phyloP scores from a whole-genome alignment of 1,284 basidiomycete species.

The Cryptococcus sp. region DNA sequence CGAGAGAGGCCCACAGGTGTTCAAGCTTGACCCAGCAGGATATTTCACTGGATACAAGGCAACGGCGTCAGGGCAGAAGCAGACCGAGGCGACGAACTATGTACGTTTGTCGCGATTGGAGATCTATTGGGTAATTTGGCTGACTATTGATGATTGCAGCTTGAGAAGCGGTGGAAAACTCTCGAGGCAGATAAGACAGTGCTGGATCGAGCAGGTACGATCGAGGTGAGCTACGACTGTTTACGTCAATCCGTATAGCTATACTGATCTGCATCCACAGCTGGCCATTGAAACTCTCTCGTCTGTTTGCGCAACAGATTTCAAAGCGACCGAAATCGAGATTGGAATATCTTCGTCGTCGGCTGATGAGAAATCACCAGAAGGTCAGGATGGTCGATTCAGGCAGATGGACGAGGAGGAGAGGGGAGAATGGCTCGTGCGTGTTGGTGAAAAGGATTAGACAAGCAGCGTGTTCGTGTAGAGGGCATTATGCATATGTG shows the following conservation, averaged over 20 bases:
- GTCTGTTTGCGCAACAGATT: conserved; percentile 90
- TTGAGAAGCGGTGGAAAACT: conserved; percentile 99
- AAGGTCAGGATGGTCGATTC: conserved; percentile 60
- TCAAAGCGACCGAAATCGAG: conserved; percentile 68
- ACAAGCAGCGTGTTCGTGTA: conserved; percentile 6
- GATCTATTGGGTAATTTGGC: not conserved
- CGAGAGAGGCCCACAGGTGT: conserved; percentile 87
- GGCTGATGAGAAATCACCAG: conserved; percentile 38
- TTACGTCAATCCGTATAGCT: not conserved
- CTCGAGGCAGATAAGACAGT: conserved; percentile 64
- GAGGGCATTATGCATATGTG: conserved; percentile 5
- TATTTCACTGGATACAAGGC: conserved; percentile 99
- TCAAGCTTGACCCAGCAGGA: conserved; percentile 98
- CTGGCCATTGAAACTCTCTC: conserved; percentile 94
- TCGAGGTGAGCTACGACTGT: conserved; percentile 62
- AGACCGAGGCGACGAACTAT: conserved; percentile 98
- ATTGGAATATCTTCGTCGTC: conserved; percentile 56
- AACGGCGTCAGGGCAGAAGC: conserved; percentile 93
- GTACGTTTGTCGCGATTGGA: conserved; percentile 29
- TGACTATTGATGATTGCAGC: conserved; percentile 40
- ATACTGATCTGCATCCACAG: conserved; percentile 55
- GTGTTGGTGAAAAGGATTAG: conserved; percentile 91
- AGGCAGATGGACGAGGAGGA: conserved; percentile 80
- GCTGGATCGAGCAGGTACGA: conserved; percentile 79
- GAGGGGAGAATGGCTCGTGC: conserved; percentile 79